Evolutionary conservation across 1,139 yeast genomes (phyloP).

Genomic region (Meyerozyma guilliermondii): DNA sequence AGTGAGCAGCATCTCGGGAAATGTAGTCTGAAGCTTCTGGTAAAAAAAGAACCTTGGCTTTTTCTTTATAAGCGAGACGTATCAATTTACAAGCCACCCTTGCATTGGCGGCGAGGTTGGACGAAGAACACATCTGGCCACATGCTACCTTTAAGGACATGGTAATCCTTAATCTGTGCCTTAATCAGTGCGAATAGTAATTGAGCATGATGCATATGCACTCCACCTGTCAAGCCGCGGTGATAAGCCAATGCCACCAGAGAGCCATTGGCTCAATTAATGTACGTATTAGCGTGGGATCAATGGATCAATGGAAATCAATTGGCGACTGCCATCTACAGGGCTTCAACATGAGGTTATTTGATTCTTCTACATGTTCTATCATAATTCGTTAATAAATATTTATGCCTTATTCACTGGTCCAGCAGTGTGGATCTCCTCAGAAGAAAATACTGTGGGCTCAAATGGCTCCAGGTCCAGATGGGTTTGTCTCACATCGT

Average conservation of each 20-base stretch:
- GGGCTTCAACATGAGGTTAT: too few species aligned
- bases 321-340: too few species aligned
- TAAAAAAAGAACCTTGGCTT: constrained; percentile 66
- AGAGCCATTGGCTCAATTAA: too few species aligned
- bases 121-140: constrained; percentile 80
- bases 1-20: constrained; percentile 63
- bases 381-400: constrained; percentile 1
- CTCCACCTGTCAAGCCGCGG: background rate
- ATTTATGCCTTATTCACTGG: constrained; percentile 34
- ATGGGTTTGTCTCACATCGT: constrained; percentile 5
- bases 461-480: constrained; percentile 28
- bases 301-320: too few species aligned
- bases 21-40: constrained; percentile 95
- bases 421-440: constrained; percentile 42
- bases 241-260: too few species aligned
- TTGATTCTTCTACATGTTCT: too few species aligned
- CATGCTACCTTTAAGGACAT: constrained; percentile 49
- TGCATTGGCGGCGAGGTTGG: constrained; percentile 57
- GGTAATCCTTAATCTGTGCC: background rate
- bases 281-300: too few species aligned
- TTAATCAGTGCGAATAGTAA: too few species aligned
- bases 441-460: constrained; percentile 37
- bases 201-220: background rate
- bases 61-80: constrained; percentile 50
- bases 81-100: constrained; percentile 53